A percentile compares a stretch with the other conserved stretches of the same genome.
These are phyloP conservation scores for Ampelocalamus luodianensis DNA, from an alignment of 176 grass and related monocot species.

Conservation along the genomic window DNA sequence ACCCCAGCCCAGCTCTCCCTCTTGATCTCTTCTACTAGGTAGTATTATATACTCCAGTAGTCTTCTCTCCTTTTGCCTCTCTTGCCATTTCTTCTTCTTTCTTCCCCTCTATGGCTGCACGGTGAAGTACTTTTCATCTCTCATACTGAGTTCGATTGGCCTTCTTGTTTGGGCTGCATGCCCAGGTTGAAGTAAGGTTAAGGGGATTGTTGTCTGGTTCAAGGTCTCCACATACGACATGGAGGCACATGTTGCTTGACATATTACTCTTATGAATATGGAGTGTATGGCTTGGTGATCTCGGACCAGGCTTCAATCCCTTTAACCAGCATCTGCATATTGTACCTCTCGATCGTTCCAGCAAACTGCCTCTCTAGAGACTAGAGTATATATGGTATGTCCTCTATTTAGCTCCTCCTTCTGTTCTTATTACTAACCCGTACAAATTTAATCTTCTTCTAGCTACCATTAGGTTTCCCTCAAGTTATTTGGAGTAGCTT, in stretches of 20 bases:
- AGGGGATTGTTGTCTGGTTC: conserved; percentile 54
- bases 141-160: not conserved
- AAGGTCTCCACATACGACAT: conserved; percentile 28
- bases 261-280: not conserved
- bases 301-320: conserved; percentile 59
- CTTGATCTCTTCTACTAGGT: not conserved
- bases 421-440: not conserved
- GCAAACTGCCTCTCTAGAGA: not conserved
- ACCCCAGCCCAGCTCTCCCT: conserved; percentile 3
- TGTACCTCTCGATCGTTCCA: not conserved
- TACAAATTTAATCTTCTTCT: not conserved
- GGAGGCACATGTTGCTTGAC: not conserved
- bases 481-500: not conserved
- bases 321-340: conserved; percentile 38
- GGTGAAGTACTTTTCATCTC: not conserved
- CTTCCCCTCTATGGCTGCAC: not conserved
- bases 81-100: not conserved
- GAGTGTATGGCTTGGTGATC: conserved; percentile 25
- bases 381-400: conserved; percentile 9
- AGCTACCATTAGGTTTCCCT: not conserved
- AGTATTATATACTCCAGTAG: not conserved
- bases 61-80: conserved; percentile 14
- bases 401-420: not conserved
- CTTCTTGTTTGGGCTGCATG: conserved; percentile 17
- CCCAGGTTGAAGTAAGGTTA: conserved; percentile 44